phyloP scores from a whole-genome alignment of 139 green algal species.

The Nannochloris sp. region DNA sequence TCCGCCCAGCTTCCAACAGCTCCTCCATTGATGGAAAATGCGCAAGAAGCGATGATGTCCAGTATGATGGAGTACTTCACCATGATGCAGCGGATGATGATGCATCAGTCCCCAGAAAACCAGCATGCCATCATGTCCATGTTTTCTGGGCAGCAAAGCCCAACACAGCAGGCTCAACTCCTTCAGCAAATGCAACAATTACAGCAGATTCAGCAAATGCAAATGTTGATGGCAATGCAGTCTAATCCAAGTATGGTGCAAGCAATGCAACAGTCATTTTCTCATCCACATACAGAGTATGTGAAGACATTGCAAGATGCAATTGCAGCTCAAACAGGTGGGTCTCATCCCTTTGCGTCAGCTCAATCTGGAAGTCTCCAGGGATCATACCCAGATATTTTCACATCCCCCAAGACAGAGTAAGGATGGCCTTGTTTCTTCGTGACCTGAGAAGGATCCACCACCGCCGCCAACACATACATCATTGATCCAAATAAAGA shows the following conservation, averaged over 20 bases:
- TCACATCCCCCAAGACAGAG: too few relatives aligned
- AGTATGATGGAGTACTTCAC: constrained; percentile 12
- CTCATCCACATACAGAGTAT: not conserved
- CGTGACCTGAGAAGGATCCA: too few relatives aligned
- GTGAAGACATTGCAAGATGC: not conserved
- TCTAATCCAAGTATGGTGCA: not conserved
- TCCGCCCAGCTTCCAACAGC: not conserved
- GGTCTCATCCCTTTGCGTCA: too few relatives aligned
- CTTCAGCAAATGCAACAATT: not conserved
- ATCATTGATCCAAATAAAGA: too few relatives aligned
- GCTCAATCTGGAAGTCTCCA: too few relatives aligned
- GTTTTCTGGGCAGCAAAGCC: not conserved
- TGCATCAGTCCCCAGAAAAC: constrained; percentile 3
- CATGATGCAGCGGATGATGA: constrained; percentile 1
- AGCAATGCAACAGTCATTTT: not conserved
- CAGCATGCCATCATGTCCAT: constrained; percentile 5
- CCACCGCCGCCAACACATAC: too few relatives aligned
- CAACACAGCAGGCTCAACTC: not conserved
- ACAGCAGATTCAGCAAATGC: constrained; percentile 2
- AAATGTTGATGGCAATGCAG: not conserved
- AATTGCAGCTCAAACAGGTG: not conserved
- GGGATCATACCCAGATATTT: too few relatives aligned
- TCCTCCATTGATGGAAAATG: not conserved
- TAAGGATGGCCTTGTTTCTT: too few relatives aligned
- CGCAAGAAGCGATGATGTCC: not conserved